Evolutionary conservation across 2,329 filamentous ascomycete species (phyloP), one percentile per base, ranked within the genome.

Genomic region (Chaetoscypha palmicola): DNA sequence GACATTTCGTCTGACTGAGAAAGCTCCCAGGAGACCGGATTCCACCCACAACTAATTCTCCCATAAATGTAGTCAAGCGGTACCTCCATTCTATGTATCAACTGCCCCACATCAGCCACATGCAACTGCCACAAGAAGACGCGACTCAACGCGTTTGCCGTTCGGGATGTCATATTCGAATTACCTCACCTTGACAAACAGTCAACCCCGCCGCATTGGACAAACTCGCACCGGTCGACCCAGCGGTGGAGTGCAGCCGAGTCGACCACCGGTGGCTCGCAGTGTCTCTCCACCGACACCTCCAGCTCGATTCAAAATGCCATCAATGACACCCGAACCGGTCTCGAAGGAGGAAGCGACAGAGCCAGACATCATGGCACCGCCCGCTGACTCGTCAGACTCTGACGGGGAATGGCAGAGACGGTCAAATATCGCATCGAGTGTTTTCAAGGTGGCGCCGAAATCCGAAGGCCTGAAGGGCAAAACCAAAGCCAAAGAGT

Each of bases 401-500:
- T 10, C 28, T 17, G n/a, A 14, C 4, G 11, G 30, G 16, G 12
- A 20, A 24, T 8, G 12, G n/a, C n/a, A n/a, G n/a, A n/a, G n/a
- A n/a, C n/a, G n/a, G n/a, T n/a, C n/a, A n/a, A n/a, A n/a, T n/a
- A n/a, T n/a, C n/a, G n/a, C n/a, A n/a, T n/a, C n/a, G n/a, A n/a
- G n/a, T n/a, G n/a, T n/a, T n/a, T n/a, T n/a, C n/a, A n/a, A n/a
- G n/a, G n/a, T n/a, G n/a, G n/a, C n/a, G n/a, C n/a, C n/a, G n/a
- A 20, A 16, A 9, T n/a, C 32, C 5, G 16, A 14, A 20, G 16
- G 14, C 24, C 11, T 10, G 38, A 37, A 37, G 19, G 16, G 8
- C 32, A 35, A 36, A 37, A 23, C 41, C 8, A 41, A 41, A 31
- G 23, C n/a, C n/a, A n/a, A n/a, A n/a, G n/a, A n/a, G n/a, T n/a